Evolutionary conservation across 2,329 filamentous ascomycete genomes (phyloP).

Genomic region (Nemania diffusa): DNA sequence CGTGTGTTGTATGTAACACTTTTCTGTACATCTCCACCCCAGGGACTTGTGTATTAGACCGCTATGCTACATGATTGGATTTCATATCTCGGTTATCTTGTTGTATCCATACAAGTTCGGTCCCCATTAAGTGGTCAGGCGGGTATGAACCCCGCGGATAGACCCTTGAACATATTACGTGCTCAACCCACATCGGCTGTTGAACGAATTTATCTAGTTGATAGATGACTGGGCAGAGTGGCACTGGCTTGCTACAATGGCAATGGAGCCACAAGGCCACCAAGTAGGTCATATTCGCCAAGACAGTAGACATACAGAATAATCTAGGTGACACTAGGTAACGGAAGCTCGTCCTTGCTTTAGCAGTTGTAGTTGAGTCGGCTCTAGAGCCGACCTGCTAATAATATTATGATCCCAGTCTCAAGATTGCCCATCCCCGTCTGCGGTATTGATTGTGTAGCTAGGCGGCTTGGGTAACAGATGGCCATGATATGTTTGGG

Average conservation of each 20-base stretch:
- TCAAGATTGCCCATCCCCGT: background rate
- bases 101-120: background rate
- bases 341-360: background rate
- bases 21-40: background rate
- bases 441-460: background rate
- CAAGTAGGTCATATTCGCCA: background rate
- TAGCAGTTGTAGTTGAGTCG: no score
- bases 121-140: background rate
- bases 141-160: background rate
- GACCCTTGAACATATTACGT: background rate
- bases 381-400: background rate
- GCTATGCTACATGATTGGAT: background rate
- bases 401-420: no score
- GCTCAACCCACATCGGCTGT: background rate
- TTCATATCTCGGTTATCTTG: background rate
- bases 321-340: conserved; percentile 12
- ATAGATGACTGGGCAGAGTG: background rate
- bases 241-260: background rate
- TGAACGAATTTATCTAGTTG: background rate
- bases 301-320: background rate
- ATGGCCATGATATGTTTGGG: background rate
- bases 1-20: background rate
- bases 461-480: background rate
- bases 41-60: background rate
- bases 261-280: background rate